Evolutionary conservation across 2,329 filamentous ascomycete genomes (phyloP), one percentile per base, ranked within the genome.

Genomic region (Coniochaeta sp.): DNA sequence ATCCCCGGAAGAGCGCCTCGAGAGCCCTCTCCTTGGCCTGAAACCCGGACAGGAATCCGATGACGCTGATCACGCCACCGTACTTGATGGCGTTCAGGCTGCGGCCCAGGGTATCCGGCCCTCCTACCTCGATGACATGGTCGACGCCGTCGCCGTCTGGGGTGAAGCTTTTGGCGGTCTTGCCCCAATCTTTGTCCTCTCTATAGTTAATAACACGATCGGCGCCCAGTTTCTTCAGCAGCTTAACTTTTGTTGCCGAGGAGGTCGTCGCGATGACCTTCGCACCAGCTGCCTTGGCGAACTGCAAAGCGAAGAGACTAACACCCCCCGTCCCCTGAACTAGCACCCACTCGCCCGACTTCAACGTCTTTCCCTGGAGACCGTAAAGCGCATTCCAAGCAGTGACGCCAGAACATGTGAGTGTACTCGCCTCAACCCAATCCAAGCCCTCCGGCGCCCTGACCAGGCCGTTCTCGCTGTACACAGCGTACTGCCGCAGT

Each of bases 331-430:
- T 33, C 5, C 47, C 28, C 18, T 33, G 47, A 4, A 49, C 14
- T 8, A 49, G 47, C 27, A 49, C 47, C 28, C 28, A 33, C 30
- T 49, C 22, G 2, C 47, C 47, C 9, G 47, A n/a, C 27, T 20
- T 33, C 4, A 49, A 14, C 31, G 3, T 12, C 28, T 35, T 49
- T n/a, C n/a, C n/a, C n/a, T n/a, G n/a, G 14, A 33, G 18, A 5
- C 47, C 47, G 14, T 22, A 49, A 26, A 49, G 47, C 20, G 47
- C 47, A 35, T 49, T 49, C 47, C 47, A 49, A n/a, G 47, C 58
- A 9, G 57, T 51, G 6, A 35, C 6, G 14, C 10, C 47, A 14
- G 47, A 9, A n/a, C 31, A 30, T 4, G 31, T 12, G 7, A 49
- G 28, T 13, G 18, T 32, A 13, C 22, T 28, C 7, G 18, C 28